Evolutionary conservation across 768 basidiomycete genomes (phyloP).

Genomic region (Leccinum obscurum): DNA sequence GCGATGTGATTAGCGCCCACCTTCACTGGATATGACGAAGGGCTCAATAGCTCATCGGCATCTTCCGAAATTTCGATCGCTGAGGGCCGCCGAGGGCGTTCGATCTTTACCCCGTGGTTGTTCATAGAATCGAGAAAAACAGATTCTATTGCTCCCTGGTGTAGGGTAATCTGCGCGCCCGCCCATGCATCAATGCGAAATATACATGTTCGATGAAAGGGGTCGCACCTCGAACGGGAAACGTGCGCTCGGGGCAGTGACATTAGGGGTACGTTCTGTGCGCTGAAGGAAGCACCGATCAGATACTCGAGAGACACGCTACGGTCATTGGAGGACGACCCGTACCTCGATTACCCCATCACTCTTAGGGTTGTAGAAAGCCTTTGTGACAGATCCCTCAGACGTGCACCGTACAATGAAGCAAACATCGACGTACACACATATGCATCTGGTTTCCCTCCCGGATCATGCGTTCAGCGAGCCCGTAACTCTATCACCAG

Average conservation of each 20-base stretch:
- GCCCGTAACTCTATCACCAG: not conserved
- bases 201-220: not conserved
- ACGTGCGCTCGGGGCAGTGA: not conserved
- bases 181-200: not conserved
- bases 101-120: not conserved
- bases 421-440: not conserved
- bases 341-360: not conserved
- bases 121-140: not conserved
- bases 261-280: not conserved
- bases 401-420: too few species aligned
- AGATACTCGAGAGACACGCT: not conserved
- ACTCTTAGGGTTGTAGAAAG: not conserved
- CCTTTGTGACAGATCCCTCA: not conserved
- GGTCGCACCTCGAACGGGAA: not conserved
- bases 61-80: not conserved
- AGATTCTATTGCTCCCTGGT: not conserved
- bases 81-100: not conserved
- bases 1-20: not conserved
- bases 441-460: constrained; percentile 1
- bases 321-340: not conserved
- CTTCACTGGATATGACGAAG: not conserved
- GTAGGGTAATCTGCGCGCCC: not conserved
- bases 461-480: not conserved
- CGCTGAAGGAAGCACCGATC: not conserved
- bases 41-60: not conserved